Evolutionary conservation across 1,139 yeast species (phyloP).

Genomic region (Kluyveromyces sp.): DNA sequence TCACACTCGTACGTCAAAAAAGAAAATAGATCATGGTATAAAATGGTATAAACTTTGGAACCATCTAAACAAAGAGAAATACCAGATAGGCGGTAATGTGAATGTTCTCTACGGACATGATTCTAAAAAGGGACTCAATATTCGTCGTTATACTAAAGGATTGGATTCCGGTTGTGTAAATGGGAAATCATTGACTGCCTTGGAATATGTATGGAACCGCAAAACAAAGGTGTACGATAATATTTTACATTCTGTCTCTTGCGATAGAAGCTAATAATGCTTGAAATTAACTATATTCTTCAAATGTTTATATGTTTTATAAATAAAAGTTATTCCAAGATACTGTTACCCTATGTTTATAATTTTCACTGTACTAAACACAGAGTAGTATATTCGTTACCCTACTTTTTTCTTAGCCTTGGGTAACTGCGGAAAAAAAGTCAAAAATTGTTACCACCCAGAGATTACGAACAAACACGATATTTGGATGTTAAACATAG

Average conservation of each 20-base stretch:
- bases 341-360: too few species aligned
- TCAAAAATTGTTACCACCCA: conserved; percentile 13
- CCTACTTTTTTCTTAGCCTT: too few species aligned
- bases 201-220: conserved; percentile 29
- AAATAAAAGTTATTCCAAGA: too few species aligned
- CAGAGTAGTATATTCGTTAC: too few species aligned
- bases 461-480: conserved; percentile 14
- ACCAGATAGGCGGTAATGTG: conserved; percentile 27
- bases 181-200: conserved; percentile 65
- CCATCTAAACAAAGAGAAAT: conserved; percentile 36
- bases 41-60: conserved; percentile 29
- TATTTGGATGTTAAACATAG: background rate
- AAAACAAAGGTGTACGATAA: conserved; percentile 2
- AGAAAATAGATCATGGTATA: conserved; percentile 12
- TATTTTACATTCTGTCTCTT: conserved; percentile 7
- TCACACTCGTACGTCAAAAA: conserved; percentile 18
- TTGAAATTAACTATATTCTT: background rate
- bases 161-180: conserved; percentile 76
- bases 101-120: conserved; percentile 85
- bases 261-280: background rate
- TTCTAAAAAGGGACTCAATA: conserved; percentile 66
- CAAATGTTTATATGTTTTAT: background rate
- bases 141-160: conserved; percentile 64
- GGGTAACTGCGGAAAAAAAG: background rate
- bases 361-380: too few species aligned